Evolutionary conservation across 164 flowering plant species (phyloP).

Genomic region (Cinnamomum chago): DNA sequence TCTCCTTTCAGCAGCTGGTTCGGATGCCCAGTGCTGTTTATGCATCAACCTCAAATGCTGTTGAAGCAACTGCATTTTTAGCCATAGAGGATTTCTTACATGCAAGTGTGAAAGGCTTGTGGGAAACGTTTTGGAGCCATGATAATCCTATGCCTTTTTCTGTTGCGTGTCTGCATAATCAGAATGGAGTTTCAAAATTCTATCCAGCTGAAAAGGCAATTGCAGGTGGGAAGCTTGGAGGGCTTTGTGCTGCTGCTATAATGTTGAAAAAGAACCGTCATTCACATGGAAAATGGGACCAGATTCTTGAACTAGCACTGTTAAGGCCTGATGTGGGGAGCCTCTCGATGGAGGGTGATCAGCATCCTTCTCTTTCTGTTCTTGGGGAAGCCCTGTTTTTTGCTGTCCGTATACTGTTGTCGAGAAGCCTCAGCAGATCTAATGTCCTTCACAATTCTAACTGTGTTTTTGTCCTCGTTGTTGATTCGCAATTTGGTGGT

Average conservation of each 20-base stretch:
- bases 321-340: conserved; percentile 62
- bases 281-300: conserved; percentile 83
- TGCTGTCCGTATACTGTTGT: conserved; percentile 63
- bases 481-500: conserved; percentile 81
- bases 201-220: conserved; percentile 84
- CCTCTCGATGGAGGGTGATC: conserved; percentile 36
- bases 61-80: conserved; percentile 71
- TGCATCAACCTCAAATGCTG: conserved; percentile 72
- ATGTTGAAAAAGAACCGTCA: conserved; percentile 59
- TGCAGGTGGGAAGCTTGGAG: conserved; percentile 61
- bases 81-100: conserved; percentile 91
- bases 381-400: conserved; percentile 80
- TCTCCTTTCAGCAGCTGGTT: conserved; percentile 78
- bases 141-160: conserved; percentile 70
- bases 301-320: conserved; percentile 72
- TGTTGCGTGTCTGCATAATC: conserved; percentile 51
- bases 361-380: conserved; percentile 49
- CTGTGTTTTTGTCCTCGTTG: conserved; percentile 65
- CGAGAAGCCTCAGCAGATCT: conserved; percentile 72
- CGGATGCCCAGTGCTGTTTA: conserved; percentile 86
- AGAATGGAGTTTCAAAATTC: conserved; percentile 55
- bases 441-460: conserved; percentile 38
- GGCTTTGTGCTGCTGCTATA: conserved; percentile 73
- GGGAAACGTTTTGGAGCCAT: conserved; percentile 92
- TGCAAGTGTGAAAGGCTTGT: conserved; percentile 75